Percentiles rank a stretch among this genome's conserved stretches.
phyloP scores from a whole-genome alignment of 2,329 filamentous ascomycete genomes.

The Trichoderma gracile region DNA sequence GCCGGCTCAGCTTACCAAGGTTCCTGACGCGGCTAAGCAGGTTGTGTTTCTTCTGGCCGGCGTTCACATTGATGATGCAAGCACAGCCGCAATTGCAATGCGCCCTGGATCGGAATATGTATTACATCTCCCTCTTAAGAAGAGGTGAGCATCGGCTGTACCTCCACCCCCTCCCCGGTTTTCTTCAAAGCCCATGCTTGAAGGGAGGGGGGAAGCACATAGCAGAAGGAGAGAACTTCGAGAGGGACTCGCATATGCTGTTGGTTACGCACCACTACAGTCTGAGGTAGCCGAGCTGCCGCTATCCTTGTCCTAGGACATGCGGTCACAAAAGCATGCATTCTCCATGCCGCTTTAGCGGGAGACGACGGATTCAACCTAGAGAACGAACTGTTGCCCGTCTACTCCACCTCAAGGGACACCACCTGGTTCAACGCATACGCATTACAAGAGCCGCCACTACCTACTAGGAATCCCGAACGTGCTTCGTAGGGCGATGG shows the following conservation, averaged over 20 bases:
- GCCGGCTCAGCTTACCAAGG: slow-evolving; percentile 13
- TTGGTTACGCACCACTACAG: not conserved
- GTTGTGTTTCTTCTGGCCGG: not conserved
- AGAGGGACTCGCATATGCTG: not conserved
- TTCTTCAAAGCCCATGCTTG: not conserved
- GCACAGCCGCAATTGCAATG: not conserved
- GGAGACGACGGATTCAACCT: slow-evolving; percentile 1
- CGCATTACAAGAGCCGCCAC: not conserved
- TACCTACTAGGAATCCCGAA: not conserved
- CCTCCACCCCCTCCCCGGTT: not conserved
- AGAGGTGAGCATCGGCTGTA: not conserved
- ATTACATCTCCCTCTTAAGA: not conserved
- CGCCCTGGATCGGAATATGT: not conserved
- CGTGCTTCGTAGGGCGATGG: slow-evolving; percentile 3
- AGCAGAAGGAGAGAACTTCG: not conserved
- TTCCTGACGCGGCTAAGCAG: slow-evolving; percentile 3
- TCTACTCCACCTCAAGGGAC: slow-evolving; percentile 16
- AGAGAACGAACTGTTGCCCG: not conserved
- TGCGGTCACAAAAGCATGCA: not conserved
- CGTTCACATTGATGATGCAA: too few relatives aligned
- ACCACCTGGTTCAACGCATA: too few relatives aligned
- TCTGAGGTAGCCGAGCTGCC: slow-evolving; percentile 19
- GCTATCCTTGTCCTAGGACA: slow-evolving; percentile 11
- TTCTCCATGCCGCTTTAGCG: slow-evolving; percentile 2
- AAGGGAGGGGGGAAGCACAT: too few relatives aligned